Conservation (phyloP, 1,284 basidiomycete genomes). For the Leccinum pallidistipes region DNA sequence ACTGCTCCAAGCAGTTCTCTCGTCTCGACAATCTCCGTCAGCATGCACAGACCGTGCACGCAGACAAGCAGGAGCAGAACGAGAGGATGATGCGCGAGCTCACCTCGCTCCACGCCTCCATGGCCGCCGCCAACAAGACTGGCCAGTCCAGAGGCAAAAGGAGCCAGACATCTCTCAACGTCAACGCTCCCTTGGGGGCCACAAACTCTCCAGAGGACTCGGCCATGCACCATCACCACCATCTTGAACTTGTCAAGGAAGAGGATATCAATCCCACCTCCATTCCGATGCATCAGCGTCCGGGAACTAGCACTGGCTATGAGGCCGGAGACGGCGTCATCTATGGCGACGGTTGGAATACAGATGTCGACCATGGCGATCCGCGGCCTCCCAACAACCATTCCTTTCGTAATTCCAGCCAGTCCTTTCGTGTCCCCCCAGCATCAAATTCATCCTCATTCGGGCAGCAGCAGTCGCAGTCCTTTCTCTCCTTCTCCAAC, state of each 20-base stretch:
- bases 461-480: conserved; percentile 53
- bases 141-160: conserved; percentile 46
- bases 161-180: conserved; percentile 20
- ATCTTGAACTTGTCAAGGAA: conserved; percentile 48
- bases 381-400: conserved; percentile 42
- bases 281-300: conserved; percentile 50
- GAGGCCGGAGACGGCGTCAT: conserved; percentile 51
- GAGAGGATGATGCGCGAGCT: conserved; percentile 91
- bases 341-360: conserved; percentile 39
- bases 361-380: conserved; percentile 40
- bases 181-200: background rate
- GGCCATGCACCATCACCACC: conserved; percentile 10
- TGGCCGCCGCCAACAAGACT: conserved; percentile 72
- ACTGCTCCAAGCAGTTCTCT: conserved; percentile 94
- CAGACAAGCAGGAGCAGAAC: conserved; percentile 86
- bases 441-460: conserved; percentile 38
- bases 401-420: conserved; percentile 71
- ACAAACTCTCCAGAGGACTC: conserved; percentile 12
- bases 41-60: conserved; percentile 94
- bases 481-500: conserved; percentile 63
- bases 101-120: conserved; percentile 80
- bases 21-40: conserved; percentile 96
- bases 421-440: conserved; percentile 62
- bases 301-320: conserved; percentile 69
- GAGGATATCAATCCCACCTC: conserved; percentile 41